Evolutionary conservation across 768 basidiomycete species (phyloP), one percentile per base, ranked within the genome.

Genomic region (Tricholoma furcatifolium): DNA sequence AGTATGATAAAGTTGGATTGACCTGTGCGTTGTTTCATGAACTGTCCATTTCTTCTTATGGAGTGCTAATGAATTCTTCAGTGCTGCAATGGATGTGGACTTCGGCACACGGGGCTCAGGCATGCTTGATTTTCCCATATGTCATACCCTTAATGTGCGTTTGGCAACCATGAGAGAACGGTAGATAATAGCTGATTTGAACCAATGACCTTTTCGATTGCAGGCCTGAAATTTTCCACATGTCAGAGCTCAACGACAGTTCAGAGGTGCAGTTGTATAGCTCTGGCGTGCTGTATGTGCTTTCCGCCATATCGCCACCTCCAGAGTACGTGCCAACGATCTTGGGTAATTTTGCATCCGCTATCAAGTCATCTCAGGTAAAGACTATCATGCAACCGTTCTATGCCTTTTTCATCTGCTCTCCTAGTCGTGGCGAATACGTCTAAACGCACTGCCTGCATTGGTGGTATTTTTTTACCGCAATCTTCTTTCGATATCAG

Each of bases 381-480:
- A 65, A 80, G 12, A 17, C 50, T 2, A 3, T 34, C 23, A 14
- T 12, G 20, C 2, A 51, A 10, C n/a, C 23, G 15, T 20, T 18
- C 6, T 11, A 31, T n/a, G 10, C 20, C 38, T 6, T 9, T 23
- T n/a, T 15, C 11, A 30, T 11, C 31, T 32, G 30, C 9, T 11
- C 30, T 43, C 4, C 34, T 55, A 93, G 91, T 93, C 91, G 6
- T 97, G 93, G 93, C 82, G 91, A 50, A 92, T 94, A 62, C 85
- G 92, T 4, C 75, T 93, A 32, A 88, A 93, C 69, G 87, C 89
- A 18, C 72, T 96, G 53, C 93, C 93, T n/a, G 85, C 89, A 24
- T 70, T 97, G 55, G 86, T 91, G 27, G 85, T 93, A 32, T 91
- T 95, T 69, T 95, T 93, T 75, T 95, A 93, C 69, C 82, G 93